Evolutionary conservation across 257 asterid genomes (phyloP), one percentile per base, ranked within the genome.

Genomic region (Echium plantagineum): DNA sequence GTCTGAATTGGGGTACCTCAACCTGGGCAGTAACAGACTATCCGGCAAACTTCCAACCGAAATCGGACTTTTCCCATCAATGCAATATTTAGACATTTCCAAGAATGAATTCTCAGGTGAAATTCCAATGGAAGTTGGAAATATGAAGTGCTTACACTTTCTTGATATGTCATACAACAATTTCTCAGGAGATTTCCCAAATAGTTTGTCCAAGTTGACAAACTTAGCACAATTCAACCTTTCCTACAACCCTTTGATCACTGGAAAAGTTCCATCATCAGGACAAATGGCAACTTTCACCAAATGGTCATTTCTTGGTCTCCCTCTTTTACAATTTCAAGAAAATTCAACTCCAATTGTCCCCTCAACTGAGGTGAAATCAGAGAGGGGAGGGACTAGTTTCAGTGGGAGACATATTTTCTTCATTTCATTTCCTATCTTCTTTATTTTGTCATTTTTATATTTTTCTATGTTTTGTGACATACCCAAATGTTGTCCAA

Each of bases 261-360:
- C 89, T 4, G 99, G 99, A 0, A 63, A 42, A 6, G 65, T 86
- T 22, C 97, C 99, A 3, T 7, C 68, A 0, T 7, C 68, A 0
- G 96, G 97, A 13, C 97, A 86, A 59, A 57, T 93, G 64, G 71
- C 88, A 4, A 89, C 97, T 0, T 77, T 93, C 6, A 95, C 89
- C 22, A 89, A 75, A 51, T 84, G 83, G 83, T 78, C 97, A 6
- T 93, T 81, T 72, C 56, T 81, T 0, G 99, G 96, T 0, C 78
- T 81, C 66, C 95, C 95, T 1, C 73, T 80, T 56, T 67, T 93
- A 28, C 77, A 13, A 6, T 93, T 89, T 77, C 71, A 89, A 17
- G 66, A 48, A 12, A 81, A 86, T 52, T 20, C 79, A 5, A 77
- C 75, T 12, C 49, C 49, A 12, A 12, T 7, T 42, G 16, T 17